Evolutionary conservation across 495 filamentous ascomycete species (phyloP), one percentile per base, ranked within the genome.

Genomic region (Hyaloscypha bicolor): DNA sequence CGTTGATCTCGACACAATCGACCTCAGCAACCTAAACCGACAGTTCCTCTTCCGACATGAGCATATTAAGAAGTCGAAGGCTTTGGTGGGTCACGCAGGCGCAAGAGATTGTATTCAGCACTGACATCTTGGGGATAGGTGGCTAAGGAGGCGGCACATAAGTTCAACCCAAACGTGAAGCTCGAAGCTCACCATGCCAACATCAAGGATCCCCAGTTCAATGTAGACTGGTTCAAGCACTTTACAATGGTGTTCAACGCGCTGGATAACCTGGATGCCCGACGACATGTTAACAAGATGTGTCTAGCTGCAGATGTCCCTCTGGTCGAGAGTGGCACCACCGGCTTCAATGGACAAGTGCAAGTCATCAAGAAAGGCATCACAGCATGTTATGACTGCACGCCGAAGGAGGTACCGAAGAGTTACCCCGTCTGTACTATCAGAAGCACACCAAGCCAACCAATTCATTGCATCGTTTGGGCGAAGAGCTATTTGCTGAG

Each of bases 401-500:
- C 86, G 52, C 82, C 88, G 0, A 98, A 98, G 74, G 90, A 93
- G 67, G 86, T 90, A 6, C 95, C 94, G 0, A 98, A 96, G 74
- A 87, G 87, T 3, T 98, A 93, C 74, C 93, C 95, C 6, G 92
- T 99, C 25, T 99, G 95, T 77, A 99, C 95, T 1, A 97, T 99
- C 69, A 87, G 95, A 74, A 97, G 92, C 73, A 98, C 92, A 1
- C 95, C 95, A 0, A 92, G 88, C 63, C 94, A 98, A 72, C 93
- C 94, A 0, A 97, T 99, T 31, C 95, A 99, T 76, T 98, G 95
- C 79, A 99, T 99, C 56, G 94, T 98, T n/a, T 99, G 95, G 95
- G 94, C 86, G 0, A 99, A 98, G 82, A 96, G 92, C 73, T 98
- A 97, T 74, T 86, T 99, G 14, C 87, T 98, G 66, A 92, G 91